phyloP scores from a whole-genome alignment of 73 alveolate genomes.

The Tetrahymena elliotti region DNA sequence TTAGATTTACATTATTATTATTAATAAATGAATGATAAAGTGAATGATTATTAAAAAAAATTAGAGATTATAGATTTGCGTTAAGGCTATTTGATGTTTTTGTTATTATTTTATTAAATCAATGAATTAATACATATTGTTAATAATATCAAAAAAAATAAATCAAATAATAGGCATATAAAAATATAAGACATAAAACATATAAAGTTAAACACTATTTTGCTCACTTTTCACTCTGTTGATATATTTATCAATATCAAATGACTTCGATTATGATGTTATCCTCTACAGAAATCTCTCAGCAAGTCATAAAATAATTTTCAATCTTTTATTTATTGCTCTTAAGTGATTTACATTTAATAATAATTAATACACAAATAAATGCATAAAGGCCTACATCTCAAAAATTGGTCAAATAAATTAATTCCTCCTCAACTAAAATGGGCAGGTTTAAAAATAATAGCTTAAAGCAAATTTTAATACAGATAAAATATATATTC shows the following conservation, averaged over 20 bases:
- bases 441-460: too few species aligned
- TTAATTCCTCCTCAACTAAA: too few species aligned
- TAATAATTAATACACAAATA: too few species aligned
- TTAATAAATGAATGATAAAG: background rate
- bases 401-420: too few species aligned
- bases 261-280: background rate
- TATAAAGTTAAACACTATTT: background rate
- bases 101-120: background rate
- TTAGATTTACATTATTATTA: background rate
- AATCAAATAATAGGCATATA: background rate
- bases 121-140: background rate
- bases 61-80: background rate
- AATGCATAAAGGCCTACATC: too few species aligned
- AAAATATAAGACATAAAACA: background rate
- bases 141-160: background rate
- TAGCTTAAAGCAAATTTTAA: background rate
- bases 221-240: background rate
- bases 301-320: background rate
- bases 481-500: background rate
- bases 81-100: background rate
- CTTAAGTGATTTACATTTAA: too few species aligned
- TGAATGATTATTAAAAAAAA: background rate
- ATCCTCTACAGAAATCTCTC: background rate
- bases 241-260: too few species aligned
- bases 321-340: background rate